These are phyloP conservation scores for Kodamaea jinghongensis DNA, from an alignment of 805 yeast species.

Conservation along the genomic window DNA sequence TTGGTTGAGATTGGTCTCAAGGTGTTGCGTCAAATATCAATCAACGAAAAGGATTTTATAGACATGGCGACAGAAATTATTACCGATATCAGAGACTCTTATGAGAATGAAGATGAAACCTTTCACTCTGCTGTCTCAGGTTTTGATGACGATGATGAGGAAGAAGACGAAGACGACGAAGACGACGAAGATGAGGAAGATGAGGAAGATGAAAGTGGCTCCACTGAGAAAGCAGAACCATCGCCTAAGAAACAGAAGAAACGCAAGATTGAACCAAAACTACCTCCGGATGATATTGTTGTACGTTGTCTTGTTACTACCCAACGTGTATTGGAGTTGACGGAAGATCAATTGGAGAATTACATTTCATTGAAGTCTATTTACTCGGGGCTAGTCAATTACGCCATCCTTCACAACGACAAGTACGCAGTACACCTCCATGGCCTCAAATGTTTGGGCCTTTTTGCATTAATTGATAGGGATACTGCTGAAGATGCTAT, in stretches of 20 bases:
- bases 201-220: constrained; percentile 14
- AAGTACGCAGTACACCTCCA: constrained; percentile 53
- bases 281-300: constrained; percentile 46
- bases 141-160: constrained; percentile 16
- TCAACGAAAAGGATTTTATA: constrained; percentile 79
- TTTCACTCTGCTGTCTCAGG: constrained; percentile 26
- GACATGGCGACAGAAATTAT: constrained; percentile 83
- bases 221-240: no score
- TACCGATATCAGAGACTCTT: constrained; percentile 76
- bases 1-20: constrained; percentile 56
- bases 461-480: constrained; percentile 71
- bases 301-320: constrained; percentile 67
- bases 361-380: constrained; percentile 67
- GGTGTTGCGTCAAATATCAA: constrained; percentile 67
- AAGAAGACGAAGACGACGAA: constrained; percentile 23
- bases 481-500: constrained; percentile 46
- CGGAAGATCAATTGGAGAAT: constrained; percentile 60
- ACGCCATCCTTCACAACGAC: constrained; percentile 56
- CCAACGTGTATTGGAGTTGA: constrained; percentile 64
- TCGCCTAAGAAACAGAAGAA: constrained; percentile 20
- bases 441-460: constrained; percentile 75
- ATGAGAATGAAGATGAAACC: constrained; percentile 37
- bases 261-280: constrained; percentile 37
- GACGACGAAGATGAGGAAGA: constrained; percentile 36
- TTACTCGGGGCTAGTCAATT: constrained; percentile 72